Base-by-base conservation (phyloP, 495 filamentous ascomycete species). In the Daldinia childiae region DNA sequence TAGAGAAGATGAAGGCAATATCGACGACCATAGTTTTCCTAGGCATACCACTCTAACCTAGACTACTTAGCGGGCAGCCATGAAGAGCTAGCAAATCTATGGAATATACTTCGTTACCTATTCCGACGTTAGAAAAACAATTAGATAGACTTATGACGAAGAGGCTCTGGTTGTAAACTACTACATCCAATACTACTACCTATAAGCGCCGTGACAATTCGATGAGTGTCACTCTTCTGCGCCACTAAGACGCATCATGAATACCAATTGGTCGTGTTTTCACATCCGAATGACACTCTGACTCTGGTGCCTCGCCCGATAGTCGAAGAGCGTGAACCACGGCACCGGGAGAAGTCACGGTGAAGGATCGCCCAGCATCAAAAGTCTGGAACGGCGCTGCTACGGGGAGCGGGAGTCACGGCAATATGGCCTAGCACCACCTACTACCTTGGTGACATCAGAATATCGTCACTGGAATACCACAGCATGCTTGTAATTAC, bases 401-500 rank as follows among this genome's bases (percentile, higher is more conserved):
- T 38, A 58, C 62, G 69, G 63, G 52, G 55, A 36, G 48, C 26
- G 26, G 51, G 26, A 52, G 24, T 15, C 3, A 52, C 41, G 68
- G 62, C 41, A 65, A 62, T 39, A 50, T 45, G 38, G 41, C 52
- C 30, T 38, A 50, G 32, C 64, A 50, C 48, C 51, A 73, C 61
- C 21, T 68, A 50, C 48, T 45, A 73, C 61, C 21, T 68, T 17
- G 6, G 48, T 54, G 65, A 68, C 65, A 73, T 73, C 55, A 69
- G 38, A 58, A 34, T 36, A 38, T 50, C 56, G 43, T 55, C 56
- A 45, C 45, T 50, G 60, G 9, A 57, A 65, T 69, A 19, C 51
- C 61, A 73, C 70, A 57, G 45, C 69, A 72, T 72, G 55, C 24
- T 69, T 48, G 65, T 69, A 69, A 73, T 65, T 68, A 69, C 65